Evolutionary conservation across 2,329 filamentous ascomycete species (phyloP).

Genomic region (Podosphaera fusca): DNA sequence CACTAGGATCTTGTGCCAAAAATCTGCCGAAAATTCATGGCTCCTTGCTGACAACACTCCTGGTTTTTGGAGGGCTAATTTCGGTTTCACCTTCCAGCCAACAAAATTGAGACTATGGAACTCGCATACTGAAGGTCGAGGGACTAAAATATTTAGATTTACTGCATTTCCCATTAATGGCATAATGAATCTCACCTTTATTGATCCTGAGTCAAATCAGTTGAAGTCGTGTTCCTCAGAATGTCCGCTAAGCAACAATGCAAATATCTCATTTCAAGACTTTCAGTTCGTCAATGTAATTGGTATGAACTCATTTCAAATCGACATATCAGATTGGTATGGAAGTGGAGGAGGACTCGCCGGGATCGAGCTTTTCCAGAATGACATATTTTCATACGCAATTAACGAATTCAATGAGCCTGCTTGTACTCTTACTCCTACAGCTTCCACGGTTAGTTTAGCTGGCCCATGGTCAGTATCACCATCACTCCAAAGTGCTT

Average conservation of each 20-base stretch:
- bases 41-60: slow-evolving; percentile 49
- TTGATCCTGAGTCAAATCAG: slow-evolving; percentile 46
- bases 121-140: slow-evolving; percentile 59
- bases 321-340: slow-evolving; percentile 76
- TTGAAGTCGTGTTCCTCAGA: slow-evolving; percentile 53
- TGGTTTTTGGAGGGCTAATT: slow-evolving; percentile 66
- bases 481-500: slow-evolving; percentile 43
- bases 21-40: slow-evolving; percentile 51
- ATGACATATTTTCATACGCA: slow-evolving; percentile 70
- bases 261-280: slow-evolving; percentile 50
- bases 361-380: slow-evolving; percentile 68
- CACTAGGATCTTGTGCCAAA: slow-evolving; percentile 62
- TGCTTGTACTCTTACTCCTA: slow-evolving; percentile 41
- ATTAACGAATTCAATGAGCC: slow-evolving; percentile 78
- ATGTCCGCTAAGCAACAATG: slow-evolving; percentile 61
- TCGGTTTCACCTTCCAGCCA: slow-evolving; percentile 65
- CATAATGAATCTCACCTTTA: slow-evolving; percentile 90
- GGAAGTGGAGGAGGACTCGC: slow-evolving; percentile 64
- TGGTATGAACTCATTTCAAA: slow-evolving; percentile 66
- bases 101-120: slow-evolving; percentile 78
- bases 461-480: slow-evolving; percentile 55
- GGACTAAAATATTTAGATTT: slow-evolving; percentile 73
- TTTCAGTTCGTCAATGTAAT: slow-evolving; percentile 76
- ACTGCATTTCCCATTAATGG: slow-evolving; percentile 68
- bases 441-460: slow-evolving; percentile 39